Base-by-base conservation (phyloP, 208 protist genomes). In the Ichthyophonus hoferi region DNA sequence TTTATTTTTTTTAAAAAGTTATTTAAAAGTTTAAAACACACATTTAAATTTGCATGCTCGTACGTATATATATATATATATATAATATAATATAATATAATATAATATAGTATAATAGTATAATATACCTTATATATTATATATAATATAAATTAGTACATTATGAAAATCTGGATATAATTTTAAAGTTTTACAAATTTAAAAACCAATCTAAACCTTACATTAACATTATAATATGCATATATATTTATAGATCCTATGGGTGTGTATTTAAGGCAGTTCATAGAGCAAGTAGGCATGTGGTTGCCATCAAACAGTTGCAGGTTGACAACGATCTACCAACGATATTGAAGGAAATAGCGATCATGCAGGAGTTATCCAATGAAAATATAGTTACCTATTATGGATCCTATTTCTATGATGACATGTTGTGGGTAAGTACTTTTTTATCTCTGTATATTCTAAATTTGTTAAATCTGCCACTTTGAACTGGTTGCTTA, bases 281-380 rank as follows among this genome's bases (percentile, higher is more conserved):
- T 24, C 82, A 91, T 76, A 88, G 83, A 34, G 40, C 0, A 31
- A 43, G 83, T 24, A 89, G 83, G 37, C 12, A 87, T 0, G 76
- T 94, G 1, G 35, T 92, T 0, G 93, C 93, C 17, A 84, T 94
- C 41, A 94, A 94, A 79, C 34, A 87, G 34, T 82, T 93, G 42
- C 41, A 81, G 38, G 78, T 92, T 2, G 92, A 94, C 42, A 90
- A 94, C 42, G 91, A 94, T 58, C 86, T 93, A 79, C 87, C 93
- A 86, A 92, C 93, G 37, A 89, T 94, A 42, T 38, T 93, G 24
- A 90, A 93, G 43, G 94, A 95, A 38, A 94, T 95, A 38, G 82
- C 88, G 42, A 94, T 95, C 24, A 88, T 95, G 82, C 88, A 93
- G 42, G 58, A 92, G 24, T 94, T 90, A 83, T 43, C 87, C 42